Evolutionary conservation across 257 asterid genomes (phyloP).

Genomic region (Hygrophila difformis): DNA sequence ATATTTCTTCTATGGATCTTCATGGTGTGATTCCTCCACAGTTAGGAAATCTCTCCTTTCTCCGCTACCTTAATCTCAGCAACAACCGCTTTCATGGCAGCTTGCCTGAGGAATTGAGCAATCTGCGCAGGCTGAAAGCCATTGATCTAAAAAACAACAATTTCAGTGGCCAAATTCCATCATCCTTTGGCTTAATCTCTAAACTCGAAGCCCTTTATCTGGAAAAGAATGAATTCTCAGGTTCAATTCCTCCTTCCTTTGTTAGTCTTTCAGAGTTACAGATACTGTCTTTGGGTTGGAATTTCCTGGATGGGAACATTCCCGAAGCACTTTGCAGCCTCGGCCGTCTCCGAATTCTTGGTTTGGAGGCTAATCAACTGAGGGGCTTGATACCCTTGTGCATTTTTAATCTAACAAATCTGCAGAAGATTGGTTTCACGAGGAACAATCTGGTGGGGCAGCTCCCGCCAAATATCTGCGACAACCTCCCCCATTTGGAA

Average conservation of each 20-base stretch:
- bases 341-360: neutral
- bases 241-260: slow-evolving; percentile 5
- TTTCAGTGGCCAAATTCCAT: slow-evolving; percentile 15
- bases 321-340: slow-evolving; percentile 9
- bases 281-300: neutral
- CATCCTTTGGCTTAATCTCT: slow-evolving; percentile 6
- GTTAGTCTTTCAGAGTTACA: slow-evolving; percentile 9
- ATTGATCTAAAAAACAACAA: neutral
- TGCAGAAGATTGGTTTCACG: neutral
- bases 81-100: neutral
- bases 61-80: slow-evolving; percentile 5
- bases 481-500: neutral
- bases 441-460: neutral
- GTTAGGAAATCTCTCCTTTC: slow-evolving; percentile 21
- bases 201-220: neutral
- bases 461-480: slow-evolving; percentile 7
- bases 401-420: slow-evolving; percentile 6
- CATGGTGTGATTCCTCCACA: slow-evolving; percentile 17
- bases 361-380: neutral
- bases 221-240: slow-evolving; percentile 12
- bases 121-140: slow-evolving; percentile 6
- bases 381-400: slow-evolving; percentile 9
- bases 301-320: slow-evolving; percentile 2
- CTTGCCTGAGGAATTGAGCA: slow-evolving; percentile 4
- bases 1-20: slow-evolving; percentile 10